phyloP scores from a whole-genome alignment of 768 basidiomycete genomes.

The Pisolithus sp. region DNA sequence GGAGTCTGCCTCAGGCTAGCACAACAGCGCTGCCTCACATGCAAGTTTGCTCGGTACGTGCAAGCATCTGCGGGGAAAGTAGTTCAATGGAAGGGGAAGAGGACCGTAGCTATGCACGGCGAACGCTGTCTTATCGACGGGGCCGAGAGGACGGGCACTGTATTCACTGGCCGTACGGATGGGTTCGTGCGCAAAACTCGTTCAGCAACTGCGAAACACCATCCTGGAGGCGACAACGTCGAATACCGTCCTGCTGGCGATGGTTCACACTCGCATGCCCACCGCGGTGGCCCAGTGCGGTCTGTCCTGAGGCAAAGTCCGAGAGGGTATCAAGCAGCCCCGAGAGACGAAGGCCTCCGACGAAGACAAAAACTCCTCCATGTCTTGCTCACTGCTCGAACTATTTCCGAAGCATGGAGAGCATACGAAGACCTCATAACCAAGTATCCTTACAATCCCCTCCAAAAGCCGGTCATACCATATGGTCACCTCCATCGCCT shows the following conservation, averaged over 20 bases:
- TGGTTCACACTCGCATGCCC: too few species aligned
- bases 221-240: background rate
- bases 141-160: background rate
- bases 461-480: constrained; percentile 18
- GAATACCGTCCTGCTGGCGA: background rate
- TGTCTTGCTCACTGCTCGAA: constrained; percentile 29
- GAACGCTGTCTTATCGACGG: background rate
- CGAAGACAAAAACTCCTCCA: constrained; percentile 17
- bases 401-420: constrained; percentile 34
- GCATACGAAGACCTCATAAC: constrained; percentile 35
- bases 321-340: too few species aligned
- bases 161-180: background rate
- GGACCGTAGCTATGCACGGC: background rate
- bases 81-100: background rate
- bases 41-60: constrained; percentile 3
- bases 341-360: constrained; percentile 15
- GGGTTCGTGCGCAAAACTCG: background rate
- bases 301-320: too few species aligned
- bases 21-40: constrained; percentile 6
- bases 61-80: background rate
- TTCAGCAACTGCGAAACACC: background rate
- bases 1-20: constrained; percentile 25
- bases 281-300: too few species aligned
- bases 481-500: constrained; percentile 52
- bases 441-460: constrained; percentile 4